Conservation (phyloP, 108 stramenopile species). For the Skeletonema potamos region DNA sequence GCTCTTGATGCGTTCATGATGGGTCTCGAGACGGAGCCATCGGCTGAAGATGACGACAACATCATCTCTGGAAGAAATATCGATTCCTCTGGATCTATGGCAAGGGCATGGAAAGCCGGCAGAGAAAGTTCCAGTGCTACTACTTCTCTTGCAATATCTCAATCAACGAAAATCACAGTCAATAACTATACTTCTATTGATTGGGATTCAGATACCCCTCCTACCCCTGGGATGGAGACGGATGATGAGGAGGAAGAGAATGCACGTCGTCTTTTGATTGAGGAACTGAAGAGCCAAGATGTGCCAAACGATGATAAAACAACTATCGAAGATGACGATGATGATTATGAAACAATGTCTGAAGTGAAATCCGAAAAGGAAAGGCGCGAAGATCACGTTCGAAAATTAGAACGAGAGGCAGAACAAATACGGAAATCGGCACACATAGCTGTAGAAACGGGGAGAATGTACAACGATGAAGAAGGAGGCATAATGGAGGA, state of each 20-base stretch:
- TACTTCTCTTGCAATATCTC: conserved; percentile 14
- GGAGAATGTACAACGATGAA: conserved; percentile 76
- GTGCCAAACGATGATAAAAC: conserved; percentile 24
- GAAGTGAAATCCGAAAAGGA: conserved; percentile 85
- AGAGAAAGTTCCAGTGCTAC: conserved; percentile 2
- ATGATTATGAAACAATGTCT: conserved; percentile 46
- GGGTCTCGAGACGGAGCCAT: conserved; percentile 69
- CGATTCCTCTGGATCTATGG: conserved; percentile 43
- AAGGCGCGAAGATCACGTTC: conserved; percentile 74
- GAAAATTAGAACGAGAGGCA: conserved; percentile 69
- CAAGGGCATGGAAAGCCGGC: conserved; percentile 13
- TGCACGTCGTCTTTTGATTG: conserved; percentile 79
- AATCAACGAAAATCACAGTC: conserved; percentile 11
- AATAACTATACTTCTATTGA: conserved; percentile 64
- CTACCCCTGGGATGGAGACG: conserved; percentile 38
- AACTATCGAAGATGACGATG: conserved; percentile 29
- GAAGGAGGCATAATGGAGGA: conserved; percentile 94
- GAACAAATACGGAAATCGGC: conserved; percentile 57
- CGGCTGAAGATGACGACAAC: conserved; percentile 54
- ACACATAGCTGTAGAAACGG: conserved; percentile 62
- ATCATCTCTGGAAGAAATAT: conserved; percentile 13
- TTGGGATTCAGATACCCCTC: conserved; percentile 63
- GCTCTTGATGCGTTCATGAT: conserved; percentile 87
- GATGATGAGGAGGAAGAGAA: conserved; percentile 82
- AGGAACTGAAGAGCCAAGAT: conserved; percentile 67